Conservation (phyloP, 352 stramenopile species). For the Globisporangium viniferum region DNA sequence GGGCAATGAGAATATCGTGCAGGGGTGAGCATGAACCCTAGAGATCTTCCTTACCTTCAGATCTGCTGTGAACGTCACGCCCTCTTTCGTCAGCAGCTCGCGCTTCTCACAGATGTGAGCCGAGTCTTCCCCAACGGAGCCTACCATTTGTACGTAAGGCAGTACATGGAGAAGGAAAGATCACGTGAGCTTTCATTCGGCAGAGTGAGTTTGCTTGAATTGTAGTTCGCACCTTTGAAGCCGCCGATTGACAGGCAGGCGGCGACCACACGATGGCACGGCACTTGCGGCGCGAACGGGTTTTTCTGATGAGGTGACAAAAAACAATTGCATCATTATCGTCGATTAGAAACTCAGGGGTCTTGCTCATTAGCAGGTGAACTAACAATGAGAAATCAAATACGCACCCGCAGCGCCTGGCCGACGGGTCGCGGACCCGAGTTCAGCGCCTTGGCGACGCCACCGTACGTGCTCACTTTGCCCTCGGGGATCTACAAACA, state of each 20-base stretch:
- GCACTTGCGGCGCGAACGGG: constrained; percentile 73
- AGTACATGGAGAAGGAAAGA: no score
- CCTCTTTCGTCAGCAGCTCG: constrained; percentile 53
- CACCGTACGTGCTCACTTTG: constrained; percentile 81
- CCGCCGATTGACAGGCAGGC: constrained; percentile 62
- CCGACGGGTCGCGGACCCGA: constrained; percentile 73
- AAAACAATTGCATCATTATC: background rate
- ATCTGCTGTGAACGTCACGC: constrained; percentile 55
- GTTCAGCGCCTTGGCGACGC: constrained; percentile 50
- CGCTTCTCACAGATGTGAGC: constrained; percentile 69
- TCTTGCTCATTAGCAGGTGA: no score
- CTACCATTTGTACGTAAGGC: constrained; percentile 15
- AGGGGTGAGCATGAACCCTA: background rate
- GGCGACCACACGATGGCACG: constrained; percentile 79
- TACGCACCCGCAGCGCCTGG: constrained; percentile 66
- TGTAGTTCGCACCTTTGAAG: constrained; percentile 47
- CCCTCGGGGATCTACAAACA: constrained; percentile 54
- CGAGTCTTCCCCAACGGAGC: constrained; percentile 55
- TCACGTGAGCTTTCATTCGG: no score
- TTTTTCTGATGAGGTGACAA: constrained; percentile 52
- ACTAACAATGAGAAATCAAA: no score
- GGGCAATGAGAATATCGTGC: background rate
- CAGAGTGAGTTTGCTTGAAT: no score
- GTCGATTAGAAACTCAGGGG: background rate
- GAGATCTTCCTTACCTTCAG: constrained; percentile 39